Conservation (phyloP, 768 basidiomycete species). For the Termitomyces sp. region DNA sequence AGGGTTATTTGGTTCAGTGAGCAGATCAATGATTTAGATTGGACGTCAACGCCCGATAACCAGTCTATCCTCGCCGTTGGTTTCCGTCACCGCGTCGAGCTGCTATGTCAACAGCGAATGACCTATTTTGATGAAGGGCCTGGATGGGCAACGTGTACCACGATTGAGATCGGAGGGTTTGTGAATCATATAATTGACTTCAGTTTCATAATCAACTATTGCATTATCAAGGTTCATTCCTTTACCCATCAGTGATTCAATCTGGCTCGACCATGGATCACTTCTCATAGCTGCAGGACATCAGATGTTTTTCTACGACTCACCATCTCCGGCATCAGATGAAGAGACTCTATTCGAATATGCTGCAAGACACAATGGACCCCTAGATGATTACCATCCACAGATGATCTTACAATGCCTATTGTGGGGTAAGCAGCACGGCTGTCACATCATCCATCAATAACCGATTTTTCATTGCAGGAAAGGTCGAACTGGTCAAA, state of each 20-base stretch:
- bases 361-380: constrained; percentile 81
- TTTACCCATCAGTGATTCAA: constrained; percentile 81
- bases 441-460: background rate
- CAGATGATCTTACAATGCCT: constrained; percentile 91
- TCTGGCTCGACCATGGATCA: constrained; percentile 85
- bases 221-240: constrained; percentile 61
- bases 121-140: constrained; percentile 85
- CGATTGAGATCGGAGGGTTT: constrained; percentile 68
- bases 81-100: constrained; percentile 71
- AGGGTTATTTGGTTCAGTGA: constrained; percentile 34
- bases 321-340: constrained; percentile 26
- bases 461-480: constrained; percentile 36
- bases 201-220: constrained; percentile 2
- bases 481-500: constrained; percentile 84
- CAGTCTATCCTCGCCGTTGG: constrained; percentile 93
- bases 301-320: constrained; percentile 79
- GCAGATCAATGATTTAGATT: constrained; percentile 81
- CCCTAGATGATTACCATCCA: constrained; percentile 89
- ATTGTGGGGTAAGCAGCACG: constrained; percentile 67
- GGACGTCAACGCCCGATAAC: constrained; percentile 87
- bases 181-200: constrained; percentile 22
- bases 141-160: constrained; percentile 73
- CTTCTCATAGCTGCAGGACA: constrained; percentile 82
- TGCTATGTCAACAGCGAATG: constrained; percentile 93
- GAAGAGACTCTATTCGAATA: constrained; percentile 72